Evolutionary conservation across 768 basidiomycete genomes (phyloP), one percentile per base, ranked within the genome.

Genomic region (Calocybe cyanea): DNA sequence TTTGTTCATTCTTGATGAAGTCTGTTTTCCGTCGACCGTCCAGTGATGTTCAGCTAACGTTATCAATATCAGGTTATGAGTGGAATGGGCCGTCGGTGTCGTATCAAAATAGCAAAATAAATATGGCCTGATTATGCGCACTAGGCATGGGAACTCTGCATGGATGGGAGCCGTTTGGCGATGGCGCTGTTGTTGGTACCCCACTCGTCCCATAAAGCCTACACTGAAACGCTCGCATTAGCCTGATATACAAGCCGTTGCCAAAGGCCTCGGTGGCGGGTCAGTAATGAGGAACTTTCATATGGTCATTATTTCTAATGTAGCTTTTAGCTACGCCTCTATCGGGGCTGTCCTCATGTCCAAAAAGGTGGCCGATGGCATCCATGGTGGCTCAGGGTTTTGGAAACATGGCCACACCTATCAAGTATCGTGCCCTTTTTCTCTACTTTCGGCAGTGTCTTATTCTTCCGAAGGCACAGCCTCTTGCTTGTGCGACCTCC

Each of bases 251-350:
- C 91, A 94, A 64, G 87, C 88, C 6, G 74, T 93, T 23, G 92
- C 91, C 1, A 94, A 95, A 62, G 90, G 92, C 11, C 77, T 94
- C 6, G 91, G 89, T 38, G 92, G 90, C 65, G 92, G 92, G 82
- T 89, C 5, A 28, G 25, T 28, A 11, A 61, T 54, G 76, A 30
- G 32, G 14, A 24, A n/a, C 11, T 10, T 15, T 21, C 34, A 13
- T 45, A 4, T 30, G 33, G 15, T 15, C 30, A 38, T 15, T 24
- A 11, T 9, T 40, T 21, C 38, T 45, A 19, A 45, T 21, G 3
- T 35, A n/a, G 18, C 23, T 2, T 20, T 32, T 53, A 89, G 88
- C 18, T 92, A 89, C 65, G 85, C 80, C 11, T 70, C 86, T 25
- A 88, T 95, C 46, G 89, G 88, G 18, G 92, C 90, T 0, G 72